Evolutionary conservation across 768 basidiomycete species (phyloP).

Genomic region (Hygrocybe punicea): DNA sequence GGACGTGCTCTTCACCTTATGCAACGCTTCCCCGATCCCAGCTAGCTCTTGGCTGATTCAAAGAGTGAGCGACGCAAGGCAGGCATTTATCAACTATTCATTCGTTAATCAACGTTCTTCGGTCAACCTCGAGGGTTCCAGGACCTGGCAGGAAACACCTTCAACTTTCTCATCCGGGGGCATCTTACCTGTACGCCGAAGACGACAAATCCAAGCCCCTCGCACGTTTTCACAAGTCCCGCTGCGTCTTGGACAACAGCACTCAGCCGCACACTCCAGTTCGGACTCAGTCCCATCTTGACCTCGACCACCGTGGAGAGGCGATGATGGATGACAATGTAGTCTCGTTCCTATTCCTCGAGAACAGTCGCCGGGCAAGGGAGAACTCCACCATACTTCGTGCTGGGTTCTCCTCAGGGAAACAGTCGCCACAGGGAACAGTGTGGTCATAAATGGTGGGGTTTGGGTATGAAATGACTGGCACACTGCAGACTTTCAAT

Average conservation of each 20-base stretch:
- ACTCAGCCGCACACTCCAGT: slow-evolving; percentile 16
- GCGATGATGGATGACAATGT: slow-evolving; percentile 39
- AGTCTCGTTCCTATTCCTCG: slow-evolving; percentile 41
- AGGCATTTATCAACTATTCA: not conserved
- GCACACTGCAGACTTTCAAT: too few relatives aligned
- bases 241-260: slow-evolving; percentile 15
- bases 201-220: slow-evolving; percentile 36
- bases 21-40: slow-evolving; percentile 28
- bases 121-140: too few relatives aligned
- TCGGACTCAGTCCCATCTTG: not conserved
- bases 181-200: slow-evolving; percentile 35
- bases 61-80: slow-evolving; percentile 40
- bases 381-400: slow-evolving; percentile 26
- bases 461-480: too few relatives aligned
- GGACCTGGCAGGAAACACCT: too few relatives aligned
- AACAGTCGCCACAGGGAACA: too few relatives aligned
- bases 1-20: slow-evolving; percentile 38
- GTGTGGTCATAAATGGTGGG: too few relatives aligned
- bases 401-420: not conserved
- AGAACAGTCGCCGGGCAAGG: slow-evolving; percentile 35
- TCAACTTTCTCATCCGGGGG: too few relatives aligned
- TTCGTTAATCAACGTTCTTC: not conserved
- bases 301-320: slow-evolving; percentile 30
- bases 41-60: slow-evolving; percentile 42
- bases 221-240: slow-evolving; percentile 36